Base-by-base conservation (phyloP, 2,329 filamentous ascomycete species). In the Raffaelea deltoideospora region DNA sequence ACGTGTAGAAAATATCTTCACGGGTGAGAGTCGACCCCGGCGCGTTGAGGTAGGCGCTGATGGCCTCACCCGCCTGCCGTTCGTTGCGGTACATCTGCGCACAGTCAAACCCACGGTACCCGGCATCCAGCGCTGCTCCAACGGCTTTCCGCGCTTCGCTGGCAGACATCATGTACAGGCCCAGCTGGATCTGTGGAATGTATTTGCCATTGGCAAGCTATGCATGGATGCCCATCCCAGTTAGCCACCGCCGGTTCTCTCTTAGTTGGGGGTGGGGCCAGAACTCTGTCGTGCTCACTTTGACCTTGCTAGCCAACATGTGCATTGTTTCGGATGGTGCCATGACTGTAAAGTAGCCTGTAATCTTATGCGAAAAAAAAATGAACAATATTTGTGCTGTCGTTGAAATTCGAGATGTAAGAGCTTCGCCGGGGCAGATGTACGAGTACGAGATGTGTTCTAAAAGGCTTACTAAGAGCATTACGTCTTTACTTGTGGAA, bases 1-100 rank as follows among this genome's bases (percentile, higher is more conserved):
- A 79, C 1, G 83, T 90, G 53, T 83, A 87, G 55, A 83, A 83
- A 37, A 90, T 62, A 48, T 87, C 75, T 39, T 76, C 69, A 5
- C 83, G 69, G 43, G 63, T 67, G 21, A 85, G 52, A n/a, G n/a
- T n/a, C n/a, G n/a, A n/a, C n/a, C n/a, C n/a, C 13, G 28, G 15
- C 7, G 27, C 6, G 27, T 55, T 48, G 4, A 82, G 56, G 46
- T 70, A 81, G 17, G 64, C 57, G 3, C 53, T 52, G 43, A 90
- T 78, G 9, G 79, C 76, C 23, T 63, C 58, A 1, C 81, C 82
- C 13, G 76, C 72, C 46, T 82, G 69, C 26, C 62, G 62, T 55
- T 90, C 84, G 43, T 90, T 90, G 50, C 69, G 54, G 45, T 70
- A 70, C 64, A 66, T 65, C 43, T 72, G 66, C 3, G 67, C 66